Percentiles rank a stretch among this genome's conserved stretches.
phyloP scores from a whole-genome alignment of 306 rosid species.

The Arachis stenosperma region DNA sequence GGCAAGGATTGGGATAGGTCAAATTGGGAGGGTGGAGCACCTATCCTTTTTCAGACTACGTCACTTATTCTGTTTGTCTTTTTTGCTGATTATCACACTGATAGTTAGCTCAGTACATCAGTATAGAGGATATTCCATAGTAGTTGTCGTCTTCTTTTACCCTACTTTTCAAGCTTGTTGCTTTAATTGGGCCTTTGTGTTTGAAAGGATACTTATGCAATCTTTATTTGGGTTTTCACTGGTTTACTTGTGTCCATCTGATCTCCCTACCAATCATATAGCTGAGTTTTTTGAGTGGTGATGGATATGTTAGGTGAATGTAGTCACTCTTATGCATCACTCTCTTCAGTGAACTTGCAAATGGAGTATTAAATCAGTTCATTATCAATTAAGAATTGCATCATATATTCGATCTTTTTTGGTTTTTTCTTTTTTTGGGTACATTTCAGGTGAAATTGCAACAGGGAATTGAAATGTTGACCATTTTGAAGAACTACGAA shows the following conservation, averaged over 20 bases:
- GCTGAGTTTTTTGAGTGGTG: background rate
- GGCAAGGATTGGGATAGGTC: too few species aligned
- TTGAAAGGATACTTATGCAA: constrained; percentile 18
- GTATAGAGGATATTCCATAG: too few species aligned
- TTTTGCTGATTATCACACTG: too few species aligned
- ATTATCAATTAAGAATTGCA: background rate
- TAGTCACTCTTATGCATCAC: background rate
- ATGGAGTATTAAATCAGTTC: background rate
- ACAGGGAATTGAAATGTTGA: constrained; percentile 80
- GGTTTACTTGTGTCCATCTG: background rate
- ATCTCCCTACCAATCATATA: constrained; percentile 18
- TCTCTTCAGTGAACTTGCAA: constrained; percentile 24
- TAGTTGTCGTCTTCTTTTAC: too few species aligned
- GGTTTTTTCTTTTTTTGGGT: constrained; percentile 27
- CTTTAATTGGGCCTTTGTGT: background rate
- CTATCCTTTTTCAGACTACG: too few species aligned
- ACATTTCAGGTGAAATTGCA: constrained; percentile 69
- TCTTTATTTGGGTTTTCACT: constrained; percentile 15
- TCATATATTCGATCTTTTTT: constrained; percentile 19
- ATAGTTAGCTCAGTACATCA: too few species aligned
- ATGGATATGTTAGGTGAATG: constrained; percentile 1
- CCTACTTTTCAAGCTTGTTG: too few species aligned
- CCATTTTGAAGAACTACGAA: constrained; percentile 73
- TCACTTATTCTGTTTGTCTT: too few species aligned
- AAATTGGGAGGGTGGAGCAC: too few species aligned